Evolutionary conservation across 129 eudicot genomes (phyloP), one percentile per base, ranked within the genome.

Genomic region (Deinandra increscens): DNA sequence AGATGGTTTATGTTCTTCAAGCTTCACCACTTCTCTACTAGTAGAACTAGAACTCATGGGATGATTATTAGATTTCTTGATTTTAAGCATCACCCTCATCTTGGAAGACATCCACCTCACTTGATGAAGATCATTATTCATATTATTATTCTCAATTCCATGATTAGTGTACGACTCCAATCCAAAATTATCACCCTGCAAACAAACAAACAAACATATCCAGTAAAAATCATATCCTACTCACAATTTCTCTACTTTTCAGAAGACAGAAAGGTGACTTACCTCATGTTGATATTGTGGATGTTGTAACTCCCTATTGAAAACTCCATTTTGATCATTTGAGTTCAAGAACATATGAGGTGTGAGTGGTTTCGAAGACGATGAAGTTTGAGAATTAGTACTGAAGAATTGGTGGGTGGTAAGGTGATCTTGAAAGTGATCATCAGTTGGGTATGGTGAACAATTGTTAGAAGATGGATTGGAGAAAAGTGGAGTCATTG

Each of bases 51-150:
- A 73, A 3, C 15, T 73, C 55, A 61, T 53, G 2, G 64, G 82
- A 71, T 36, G 31, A 8, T 51, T 26, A 82, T 81, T 75, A 4
- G 81, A 45, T 60, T 86, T 84, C 78, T 78, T 82, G 83, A 81
- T 86, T 72, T 81, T 85, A 43, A 75, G 76, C 88, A 81, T 83
- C 68, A 83, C 75, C 73, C 87, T 81, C 87, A 85, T 86, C 84
- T 89, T 86, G 37, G 92, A 77, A 70, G 85, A 79, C 87, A 81
- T 81, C 89, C 88, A 86, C 76, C 86, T 86, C 51, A 81, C 82
- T 68, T 81, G 81, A 78, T 54, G 49, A 60, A 60, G 81, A 69
- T 69, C 71, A 71, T 64, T 63, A 44, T 73, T 53, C 71, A 64
- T 15, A 10, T 58, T 60, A 7, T 65, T 75, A 41, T 81, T 75